Base-by-base conservation (phyloP, 2,329 filamentous ascomycete genomes). In the Stagonosporopsis cucurbitacearum region DNA sequence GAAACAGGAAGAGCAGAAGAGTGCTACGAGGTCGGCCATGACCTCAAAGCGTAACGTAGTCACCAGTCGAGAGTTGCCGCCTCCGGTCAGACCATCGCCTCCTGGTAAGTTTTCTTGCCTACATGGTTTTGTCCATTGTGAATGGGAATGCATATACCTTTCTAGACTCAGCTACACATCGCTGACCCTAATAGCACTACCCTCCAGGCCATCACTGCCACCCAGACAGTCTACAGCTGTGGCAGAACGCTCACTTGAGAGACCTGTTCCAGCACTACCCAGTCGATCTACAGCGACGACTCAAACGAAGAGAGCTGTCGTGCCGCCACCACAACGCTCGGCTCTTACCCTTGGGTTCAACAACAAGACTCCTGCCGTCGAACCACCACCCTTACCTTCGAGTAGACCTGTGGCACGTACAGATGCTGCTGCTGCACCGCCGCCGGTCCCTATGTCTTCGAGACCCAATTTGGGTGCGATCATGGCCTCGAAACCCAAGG, bases 401-500 rank as follows among this genome's bases (percentile, higher is more conserved):
- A 66, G 40, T 23, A 60, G 69, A 19, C 71, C 68, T 3, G 47
- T 56, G 17, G 42, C 55, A 37, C 48, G 58, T 23, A 26, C 50
- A 4, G 43, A 59, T 25, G 57, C 54, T 25, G 57, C 54, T 5
- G 65, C 62, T 33, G 64, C 63, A 11, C 79, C 79, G 22, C 80
- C 85, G 2, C 84, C 84, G 2, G 69, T 87, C 11, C 85, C 85
- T 7, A 64, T 79, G 23, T 75, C 77, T 19, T 84, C 84, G 22
- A 78, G 84, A 37, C 85, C 85, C n/a, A 82, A 87, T 71, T 75
- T 87, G 3, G 79, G 81, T 7, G 80, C 82, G 39, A 74, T 86
- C 17, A 79, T 83, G 72, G 79, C 82, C 40, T 73, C 71, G 9
- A 74, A 76, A 53, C 73, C 74, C 15, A 72, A 69, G 52, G 59